Conservation (phyloP, 2,329 filamentous ascomycete genomes). For the Fusarium clavum region DNA sequence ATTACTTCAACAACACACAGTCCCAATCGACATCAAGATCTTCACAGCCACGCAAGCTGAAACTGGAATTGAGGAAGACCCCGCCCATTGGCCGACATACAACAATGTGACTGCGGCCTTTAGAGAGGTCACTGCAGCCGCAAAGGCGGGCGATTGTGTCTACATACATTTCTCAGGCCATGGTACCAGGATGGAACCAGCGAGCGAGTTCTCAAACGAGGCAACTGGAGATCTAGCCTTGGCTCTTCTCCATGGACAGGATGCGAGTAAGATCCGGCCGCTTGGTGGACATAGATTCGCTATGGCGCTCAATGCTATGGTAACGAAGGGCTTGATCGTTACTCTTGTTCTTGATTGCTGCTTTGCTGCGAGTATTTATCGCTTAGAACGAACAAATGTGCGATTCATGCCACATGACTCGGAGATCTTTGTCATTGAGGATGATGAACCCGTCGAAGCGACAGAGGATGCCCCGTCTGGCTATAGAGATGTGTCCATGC, state of each 20-base stretch:
- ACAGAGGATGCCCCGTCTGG: background rate
- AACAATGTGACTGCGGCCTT: background rate
- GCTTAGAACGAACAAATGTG: background rate
- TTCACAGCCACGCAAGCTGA: constrained; percentile 2
- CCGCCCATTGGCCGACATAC: background rate
- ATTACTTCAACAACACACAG: background rate
- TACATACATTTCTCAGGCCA: constrained; percentile 25
- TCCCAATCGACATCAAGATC: background rate
- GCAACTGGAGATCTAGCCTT: constrained; percentile 20
- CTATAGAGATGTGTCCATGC: constrained; percentile 7
- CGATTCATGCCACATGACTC: background rate
- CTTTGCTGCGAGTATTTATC: constrained; percentile 29
- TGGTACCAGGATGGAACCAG: background rate
- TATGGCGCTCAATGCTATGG: constrained; percentile 5
- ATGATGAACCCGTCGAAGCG: background rate
- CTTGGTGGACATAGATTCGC: constrained; percentile 14
- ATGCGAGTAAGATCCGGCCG: background rate
- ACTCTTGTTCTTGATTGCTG: constrained; percentile 37
- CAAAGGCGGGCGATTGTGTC: background rate
- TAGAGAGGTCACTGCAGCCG: background rate
- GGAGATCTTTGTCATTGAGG: background rate
- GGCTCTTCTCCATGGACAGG: constrained; percentile 1
- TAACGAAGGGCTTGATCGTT: constrained; percentile 8
- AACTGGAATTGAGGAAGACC: background rate
- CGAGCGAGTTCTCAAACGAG: background rate